Evolutionary conservation across 139 green algal genomes (phyloP), one percentile per base, ranked within the genome.

Genomic region (Chlamydomonas incerta): DNA sequence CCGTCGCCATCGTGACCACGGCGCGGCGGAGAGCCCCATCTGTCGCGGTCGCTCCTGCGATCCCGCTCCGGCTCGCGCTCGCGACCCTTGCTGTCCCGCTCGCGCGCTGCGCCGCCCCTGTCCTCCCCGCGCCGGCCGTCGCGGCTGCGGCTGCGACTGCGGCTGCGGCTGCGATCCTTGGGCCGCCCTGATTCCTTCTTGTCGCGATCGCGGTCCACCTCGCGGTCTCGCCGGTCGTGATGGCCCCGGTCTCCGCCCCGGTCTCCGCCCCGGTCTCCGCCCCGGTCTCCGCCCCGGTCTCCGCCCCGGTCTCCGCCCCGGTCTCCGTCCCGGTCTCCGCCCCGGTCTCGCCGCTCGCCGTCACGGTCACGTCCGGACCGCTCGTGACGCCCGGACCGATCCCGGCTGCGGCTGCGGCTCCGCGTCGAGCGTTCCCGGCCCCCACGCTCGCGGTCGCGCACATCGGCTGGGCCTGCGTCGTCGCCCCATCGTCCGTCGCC

Each of bases 321-420:
- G 11, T 66, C 73, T 8, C 31, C 0, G 9, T 20, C 20, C 18
- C 73, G 17, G 52, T 80, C 73, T n/a, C n/a, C n/a, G 41, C 35
- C 62, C 5, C 24, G 20, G 34, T 58, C 35, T 33, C 52, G 73
- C 31, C 69, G 35, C 11, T 57, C 24, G 8, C 37, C 3, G 0
- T 72, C 60, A 6, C 35, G 76, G n/a, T 74, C 77, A 18, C 63
- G 46, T 18, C 63, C 76, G 18, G 55, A 62, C 18, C 21, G 77
- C 0, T 37, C 35, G 21, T 31, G 14, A 34, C 37, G 50, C 23
- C 13, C 1, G 28, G 41, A 50, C 41, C 58, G 81, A 0, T 71
- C 57, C 35, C 79, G 73, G 29, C 74, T 85, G 34, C 66, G 65
- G 33, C 84, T 83, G 72, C 82, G 70, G 57, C 82, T 65, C 8